Base-by-base conservation (phyloP, 2,329 filamentous ascomycete species). In the Cadophora sp. region DNA sequence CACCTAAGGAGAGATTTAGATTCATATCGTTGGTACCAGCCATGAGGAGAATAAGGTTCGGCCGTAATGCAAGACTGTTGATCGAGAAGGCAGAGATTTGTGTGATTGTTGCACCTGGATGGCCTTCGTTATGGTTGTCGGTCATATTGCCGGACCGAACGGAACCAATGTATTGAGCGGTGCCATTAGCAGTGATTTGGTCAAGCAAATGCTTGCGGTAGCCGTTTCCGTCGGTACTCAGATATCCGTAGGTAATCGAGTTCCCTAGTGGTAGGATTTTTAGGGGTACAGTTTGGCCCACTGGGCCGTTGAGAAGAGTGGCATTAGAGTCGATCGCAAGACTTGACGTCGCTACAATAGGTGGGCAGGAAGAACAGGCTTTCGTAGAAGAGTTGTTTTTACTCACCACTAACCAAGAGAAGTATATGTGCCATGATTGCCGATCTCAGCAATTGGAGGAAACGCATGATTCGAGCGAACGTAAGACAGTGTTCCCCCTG, bases 191-290 rank as follows among this genome's bases (percentile, higher is more conserved):
- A n/a, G 70, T 48, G 16, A 81, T 75, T 16, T 68, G 27, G 8
- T 70, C 62, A n/a, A 72, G 65, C 0, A 81, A 72, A 51, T 72
- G 56, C 4, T 68, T 67, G 27, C 81, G 79, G 66, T 83, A 83
- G 8, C 81, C 81, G 68, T 82, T 82, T 4, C 77, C 77, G 62
- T 73, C 74, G 16, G 59, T 71, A 46, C 50, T 70, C 50, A 53
- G 69, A 48, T 74, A 80, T 3, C 81, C 81, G 40, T 67, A 69
- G 0, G 79, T 81, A 50, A 81, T 80, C 1, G 78, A 80, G 16
- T 79, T 77, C 7, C 66, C 66, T 27, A 68, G 27, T 9, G 66
- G 66, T 1, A 68, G 31, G 24, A 68, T 64, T 27, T 34, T 31
- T 24, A 66, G 43, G 11, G 46, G 62, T 9, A 55, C 48, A 24